Percentiles rank a stretch among this genome's conserved stretches.
phyloP scores from a whole-genome alignment of 139 green algal species.

The Parachlorella kessleri region DNA sequence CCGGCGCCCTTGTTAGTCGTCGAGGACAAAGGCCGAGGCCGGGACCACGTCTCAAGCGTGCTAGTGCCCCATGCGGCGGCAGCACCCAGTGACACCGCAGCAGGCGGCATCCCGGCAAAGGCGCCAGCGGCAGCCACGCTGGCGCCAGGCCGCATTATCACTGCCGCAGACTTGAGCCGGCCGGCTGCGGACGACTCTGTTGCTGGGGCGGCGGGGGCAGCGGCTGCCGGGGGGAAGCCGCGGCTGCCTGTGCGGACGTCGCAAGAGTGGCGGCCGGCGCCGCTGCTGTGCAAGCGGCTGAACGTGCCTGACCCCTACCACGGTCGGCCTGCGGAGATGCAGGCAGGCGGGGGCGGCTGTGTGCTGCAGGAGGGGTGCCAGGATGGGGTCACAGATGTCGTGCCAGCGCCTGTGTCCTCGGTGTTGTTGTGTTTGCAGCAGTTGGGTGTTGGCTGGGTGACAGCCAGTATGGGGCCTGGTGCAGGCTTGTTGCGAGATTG shows the following conservation, averaged over 20 bases:
- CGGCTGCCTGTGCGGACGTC: constrained; percentile 27
- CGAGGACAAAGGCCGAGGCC: background rate
- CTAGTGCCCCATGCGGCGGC: too few species aligned
- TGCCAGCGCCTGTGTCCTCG: too few species aligned
- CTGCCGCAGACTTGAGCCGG: background rate
- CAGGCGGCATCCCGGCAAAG: too few species aligned
- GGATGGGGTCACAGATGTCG: too few species aligned
- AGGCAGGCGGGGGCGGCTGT: constrained; percentile 3
- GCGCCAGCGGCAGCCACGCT: too few species aligned
- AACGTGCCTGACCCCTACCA: constrained; percentile 89
- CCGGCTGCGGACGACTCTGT: background rate
- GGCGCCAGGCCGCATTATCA: constrained; percentile 1
- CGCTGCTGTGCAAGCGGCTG: constrained; percentile 94
- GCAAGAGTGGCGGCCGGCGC: constrained; percentile 86
- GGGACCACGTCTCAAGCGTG: too few species aligned
- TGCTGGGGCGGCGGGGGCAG: background rate
- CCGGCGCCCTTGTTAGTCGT: background rate
- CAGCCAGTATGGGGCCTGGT: too few species aligned
- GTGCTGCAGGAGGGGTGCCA: background rate
- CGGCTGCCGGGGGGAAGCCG: background rate
- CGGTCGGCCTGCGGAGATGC: constrained; percentile 29
- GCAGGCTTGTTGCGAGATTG: too few species aligned
- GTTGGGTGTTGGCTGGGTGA: too few species aligned
- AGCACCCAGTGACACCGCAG: background rate
- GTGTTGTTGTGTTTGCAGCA: too few species aligned